phyloP scores from a whole-genome alignment of 306 rosid species.

The Clitoria ternatea region DNA sequence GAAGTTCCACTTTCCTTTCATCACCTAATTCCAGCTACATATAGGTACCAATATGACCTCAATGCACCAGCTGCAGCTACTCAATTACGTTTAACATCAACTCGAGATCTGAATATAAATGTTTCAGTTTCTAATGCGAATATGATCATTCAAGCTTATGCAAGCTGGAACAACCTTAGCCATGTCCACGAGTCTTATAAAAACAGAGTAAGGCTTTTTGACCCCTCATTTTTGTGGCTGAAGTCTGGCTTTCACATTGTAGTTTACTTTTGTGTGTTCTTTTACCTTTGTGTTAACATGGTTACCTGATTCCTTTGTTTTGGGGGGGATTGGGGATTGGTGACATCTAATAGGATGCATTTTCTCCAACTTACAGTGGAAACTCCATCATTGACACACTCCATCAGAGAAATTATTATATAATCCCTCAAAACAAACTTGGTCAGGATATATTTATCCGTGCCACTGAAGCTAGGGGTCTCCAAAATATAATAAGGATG shows the following conservation, averaged over 20 bases:
- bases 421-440: slow-evolving; percentile 91
- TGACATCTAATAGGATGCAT: slow-evolving; percentile 44
- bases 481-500: slow-evolving; percentile 66
- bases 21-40: slow-evolving; percentile 24
- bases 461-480: slow-evolving; percentile 82
- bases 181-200: slow-evolving; percentile 46
- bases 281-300: slow-evolving; percentile 7
- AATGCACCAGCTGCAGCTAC: slow-evolving; percentile 83
- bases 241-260: neutral
- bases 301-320: neutral
- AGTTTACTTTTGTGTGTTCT: neutral
- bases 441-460: slow-evolving; percentile 93
- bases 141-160: slow-evolving; percentile 97
- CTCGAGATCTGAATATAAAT: slow-evolving; percentile 87
- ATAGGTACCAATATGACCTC: slow-evolving; percentile 79
- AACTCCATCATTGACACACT: slow-evolving; percentile 45
- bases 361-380: slow-evolving; percentile 62
- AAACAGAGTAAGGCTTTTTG: slow-evolving; percentile 45
- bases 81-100: slow-evolving; percentile 81
- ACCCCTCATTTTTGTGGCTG: slow-evolving; percentile 14
- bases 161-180: slow-evolving; percentile 91
- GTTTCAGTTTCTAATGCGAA: slow-evolving; percentile 88
- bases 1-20: neutral
- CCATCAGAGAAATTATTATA: slow-evolving; percentile 61
- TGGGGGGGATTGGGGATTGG: neutral